Evolutionary conservation across 805 yeast genomes (phyloP), one percentile per base, ranked within the genome.

Genomic region (Metschnikowia gelsemii): DNA sequence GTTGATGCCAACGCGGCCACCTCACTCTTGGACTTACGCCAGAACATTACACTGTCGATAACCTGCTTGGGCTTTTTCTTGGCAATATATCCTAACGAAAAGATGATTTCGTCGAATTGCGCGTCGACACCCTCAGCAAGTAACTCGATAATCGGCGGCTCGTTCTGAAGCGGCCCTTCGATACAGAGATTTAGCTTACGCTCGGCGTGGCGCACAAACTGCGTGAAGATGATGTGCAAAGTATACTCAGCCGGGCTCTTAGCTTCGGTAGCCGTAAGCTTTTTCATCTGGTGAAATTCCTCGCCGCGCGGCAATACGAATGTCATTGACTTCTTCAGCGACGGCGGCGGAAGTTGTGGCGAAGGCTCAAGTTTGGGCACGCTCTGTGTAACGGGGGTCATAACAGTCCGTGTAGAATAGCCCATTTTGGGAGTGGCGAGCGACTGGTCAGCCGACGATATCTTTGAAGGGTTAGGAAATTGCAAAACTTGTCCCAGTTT

Each of bases 31-130:
- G 91, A 80, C 59, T 91, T 87, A 46, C 98, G 76, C 99, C 99
- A 93, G 59, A 87, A 90, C 98, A 93, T 90, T 45, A 93, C 96
- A 5, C 96, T 88, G 61, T 93, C 99, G 24, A 95, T 89, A 1
- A 93, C 96, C 0, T 96, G 96, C 57, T 88, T 90, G 0, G 98
- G 97, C 51, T 88, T 87, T 19, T 83, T 74, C 42, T 88, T 75
- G 1, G 99, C 95, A 27, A 93, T 87, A 59, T 87, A 87, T 7
- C 99, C 99, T 41, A 93, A 66, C 0, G 96, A 85, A 12, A 80
- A 79, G 16, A 95, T 78, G 38, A 89, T 86, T 54, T 85, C 79
- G 62, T 93, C 99, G 58, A 93, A 91, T 16, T 76, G 78, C 0
- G 85, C 82, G 56, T 93, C 98, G 1, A 78, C 81, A 1, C 97